Evolutionary conservation across 108 stramenopile genomes (phyloP).

Genomic region (Pseudonitzschia multiseries): DNA sequence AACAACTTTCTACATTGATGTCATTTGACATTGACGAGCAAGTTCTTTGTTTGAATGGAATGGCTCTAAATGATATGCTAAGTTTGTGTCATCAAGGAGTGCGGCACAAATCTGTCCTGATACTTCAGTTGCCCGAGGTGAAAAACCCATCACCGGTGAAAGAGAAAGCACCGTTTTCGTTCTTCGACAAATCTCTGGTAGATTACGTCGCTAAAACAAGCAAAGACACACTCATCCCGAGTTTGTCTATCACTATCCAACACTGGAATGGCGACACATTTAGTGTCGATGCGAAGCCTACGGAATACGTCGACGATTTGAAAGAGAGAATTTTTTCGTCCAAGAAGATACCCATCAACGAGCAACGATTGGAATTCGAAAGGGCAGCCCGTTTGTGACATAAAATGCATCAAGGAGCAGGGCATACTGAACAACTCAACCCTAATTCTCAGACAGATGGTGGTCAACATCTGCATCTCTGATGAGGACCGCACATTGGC

Average conservation of each 20-base stretch:
- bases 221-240: background rate
- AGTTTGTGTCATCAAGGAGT: constrained; percentile 23
- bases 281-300: background rate
- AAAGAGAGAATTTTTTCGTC: constrained; percentile 13
- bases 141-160: background rate
- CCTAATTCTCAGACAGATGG: constrained; percentile 16
- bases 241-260: background rate
- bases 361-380: constrained; percentile 7
- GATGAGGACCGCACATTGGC: background rate
- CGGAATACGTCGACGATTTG: constrained; percentile 17
- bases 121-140: background rate
- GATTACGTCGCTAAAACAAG: background rate
- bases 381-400: constrained; percentile 15
- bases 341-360: constrained; percentile 12
- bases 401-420: constrained; percentile 15
- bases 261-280: constrained; percentile 24
- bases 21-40: constrained; percentile 17
- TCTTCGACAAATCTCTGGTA: background rate
- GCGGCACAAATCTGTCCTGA: constrained; percentile 12
- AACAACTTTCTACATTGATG: constrained; percentile 1
- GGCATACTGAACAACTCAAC: constrained; percentile 16
- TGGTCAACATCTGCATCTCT: background rate
- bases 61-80: constrained; percentile 12
- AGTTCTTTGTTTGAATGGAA: constrained; percentile 13
- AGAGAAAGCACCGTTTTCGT: background rate